Conservation (phyloP, 768 basidiomycete species). For the Lentinula raphanica region DNA sequence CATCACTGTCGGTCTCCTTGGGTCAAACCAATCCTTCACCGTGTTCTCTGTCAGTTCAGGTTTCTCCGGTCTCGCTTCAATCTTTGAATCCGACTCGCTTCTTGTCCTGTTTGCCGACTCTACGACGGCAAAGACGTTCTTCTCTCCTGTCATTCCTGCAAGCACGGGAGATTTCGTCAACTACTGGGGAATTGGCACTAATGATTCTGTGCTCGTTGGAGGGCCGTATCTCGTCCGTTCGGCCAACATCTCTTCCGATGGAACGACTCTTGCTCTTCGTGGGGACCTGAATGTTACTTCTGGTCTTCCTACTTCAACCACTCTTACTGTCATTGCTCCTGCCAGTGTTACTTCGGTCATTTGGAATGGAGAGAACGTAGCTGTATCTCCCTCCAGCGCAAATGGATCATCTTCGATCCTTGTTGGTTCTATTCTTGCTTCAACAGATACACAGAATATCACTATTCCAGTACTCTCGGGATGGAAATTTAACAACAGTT, state of each 20-base stretch:
- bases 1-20: neutral
- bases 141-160: constrained; percentile 59
- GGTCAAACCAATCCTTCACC: constrained; percentile 23
- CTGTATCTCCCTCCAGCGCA: constrained; percentile 4
- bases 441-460: neutral
- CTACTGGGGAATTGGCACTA: constrained; percentile 74
- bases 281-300: constrained; percentile 58
- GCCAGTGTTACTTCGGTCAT: constrained; percentile 45
- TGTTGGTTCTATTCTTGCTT: neutral
- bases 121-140: constrained; percentile 65
- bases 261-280: constrained; percentile 42
- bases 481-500: constrained; percentile 75
- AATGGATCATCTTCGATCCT: constrained; percentile 15
- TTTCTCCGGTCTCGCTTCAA: constrained; percentile 49
- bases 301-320: constrained; percentile 26
- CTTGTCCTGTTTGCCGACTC: constrained; percentile 67
- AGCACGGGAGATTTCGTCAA: constrained; percentile 40
- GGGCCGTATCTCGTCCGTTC: constrained; percentile 63
- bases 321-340: constrained; percentile 62
- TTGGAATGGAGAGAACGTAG: constrained; percentile 60
- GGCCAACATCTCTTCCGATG: constrained; percentile 41
- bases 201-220: constrained; percentile 58
- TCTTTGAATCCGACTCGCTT: constrained; percentile 64
- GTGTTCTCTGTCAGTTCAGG: constrained; percentile 54
- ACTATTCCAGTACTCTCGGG: constrained; percentile 16